Conservation (phyloP, 169 alveolate species). For the Perkinsus marinus region DNA sequence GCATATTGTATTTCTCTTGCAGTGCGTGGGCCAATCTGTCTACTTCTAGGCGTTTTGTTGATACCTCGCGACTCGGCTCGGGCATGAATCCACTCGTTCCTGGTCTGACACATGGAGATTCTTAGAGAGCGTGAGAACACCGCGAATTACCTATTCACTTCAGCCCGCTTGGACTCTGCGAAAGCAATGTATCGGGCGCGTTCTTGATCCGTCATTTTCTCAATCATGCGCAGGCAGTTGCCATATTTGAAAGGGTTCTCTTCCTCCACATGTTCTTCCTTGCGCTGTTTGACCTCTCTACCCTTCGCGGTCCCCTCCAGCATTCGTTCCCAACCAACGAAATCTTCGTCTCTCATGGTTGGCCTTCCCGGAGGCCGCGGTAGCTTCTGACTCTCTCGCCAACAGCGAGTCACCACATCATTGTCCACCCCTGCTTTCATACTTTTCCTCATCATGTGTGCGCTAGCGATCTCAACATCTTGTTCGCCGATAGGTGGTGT, state of each 20-base stretch:
- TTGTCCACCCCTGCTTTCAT: not conserved
- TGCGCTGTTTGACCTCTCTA: not conserved
- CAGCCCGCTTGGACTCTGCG: not conserved
- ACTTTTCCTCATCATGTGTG: not conserved
- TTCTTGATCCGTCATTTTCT: not conserved
- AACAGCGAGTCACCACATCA: not conserved
- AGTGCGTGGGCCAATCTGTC: not conserved
- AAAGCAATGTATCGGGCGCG: not conserved
- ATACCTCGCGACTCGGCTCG: not conserved
- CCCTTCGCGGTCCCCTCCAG: not conserved
- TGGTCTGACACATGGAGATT: not conserved
- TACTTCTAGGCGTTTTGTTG: not conserved
- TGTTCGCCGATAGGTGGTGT: not conserved
- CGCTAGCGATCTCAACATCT: not conserved
- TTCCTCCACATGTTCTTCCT: not conserved
- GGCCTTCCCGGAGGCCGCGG: not conserved
- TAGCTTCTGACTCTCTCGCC: not conserved
- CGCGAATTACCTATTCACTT: not conserved
- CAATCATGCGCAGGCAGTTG: not conserved
- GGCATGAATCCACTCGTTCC: not conserved
- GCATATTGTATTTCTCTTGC: not conserved
- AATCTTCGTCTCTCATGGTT: not conserved
- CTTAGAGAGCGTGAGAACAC: not conserved
- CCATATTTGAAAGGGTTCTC: not conserved
- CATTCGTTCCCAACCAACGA: not conserved